These are phyloP conservation scores for Gryganskiella cystojenkinii DNA, from an alignment of 192 early-diverging fungal genomes.

Conservation along the genomic window DNA sequence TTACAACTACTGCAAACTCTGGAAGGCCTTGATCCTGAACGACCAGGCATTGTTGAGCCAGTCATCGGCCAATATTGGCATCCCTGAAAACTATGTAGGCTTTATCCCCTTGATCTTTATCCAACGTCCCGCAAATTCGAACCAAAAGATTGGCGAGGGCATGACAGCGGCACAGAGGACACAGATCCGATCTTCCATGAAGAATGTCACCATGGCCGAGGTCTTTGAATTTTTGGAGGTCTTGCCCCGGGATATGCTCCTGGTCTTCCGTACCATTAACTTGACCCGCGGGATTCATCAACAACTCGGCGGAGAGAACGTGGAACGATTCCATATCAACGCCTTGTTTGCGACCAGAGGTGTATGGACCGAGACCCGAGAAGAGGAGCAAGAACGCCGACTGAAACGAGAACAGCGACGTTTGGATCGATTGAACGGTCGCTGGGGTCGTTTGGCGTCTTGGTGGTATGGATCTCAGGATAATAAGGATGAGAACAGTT, in stretches of 20 bases:
- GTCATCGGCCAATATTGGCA: slow-evolving; percentile 39
- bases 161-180: slow-evolving; percentile 46
- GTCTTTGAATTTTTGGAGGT: slow-evolving; percentile 62
- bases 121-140: slow-evolving; percentile 50
- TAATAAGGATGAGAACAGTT: slow-evolving; percentile 34
- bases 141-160: slow-evolving; percentile 51
- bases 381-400: slow-evolving; percentile 40
- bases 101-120: slow-evolving; percentile 63
- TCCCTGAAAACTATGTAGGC: slow-evolving; percentile 47
- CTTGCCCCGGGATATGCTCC: slow-evolving; percentile 64
- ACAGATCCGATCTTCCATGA: slow-evolving; percentile 41
- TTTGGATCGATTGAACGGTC: slow-evolving; percentile 20
- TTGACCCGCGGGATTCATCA: slow-evolving; percentile 61
- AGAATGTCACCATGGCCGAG: slow-evolving; percentile 59
- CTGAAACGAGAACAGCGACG: slow-evolving; percentile 27
- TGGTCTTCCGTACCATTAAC: slow-evolving; percentile 64
- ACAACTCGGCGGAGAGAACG: slow-evolving; percentile 59
- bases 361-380: slow-evolving; percentile 60
- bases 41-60: slow-evolving; percentile 48
- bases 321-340: slow-evolving; percentile 60
- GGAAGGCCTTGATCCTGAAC: slow-evolving; percentile 59
- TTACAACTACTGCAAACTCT: slow-evolving; percentile 60
- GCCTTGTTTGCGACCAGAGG: slow-evolving; percentile 56
- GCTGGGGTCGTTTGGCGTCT: slow-evolving; percentile 27
- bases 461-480: slow-evolving; percentile 42